Base-by-base conservation (phyloP, 2,329 filamentous ascomycete species). In the Sclerotinia trifoliorum region DNA sequence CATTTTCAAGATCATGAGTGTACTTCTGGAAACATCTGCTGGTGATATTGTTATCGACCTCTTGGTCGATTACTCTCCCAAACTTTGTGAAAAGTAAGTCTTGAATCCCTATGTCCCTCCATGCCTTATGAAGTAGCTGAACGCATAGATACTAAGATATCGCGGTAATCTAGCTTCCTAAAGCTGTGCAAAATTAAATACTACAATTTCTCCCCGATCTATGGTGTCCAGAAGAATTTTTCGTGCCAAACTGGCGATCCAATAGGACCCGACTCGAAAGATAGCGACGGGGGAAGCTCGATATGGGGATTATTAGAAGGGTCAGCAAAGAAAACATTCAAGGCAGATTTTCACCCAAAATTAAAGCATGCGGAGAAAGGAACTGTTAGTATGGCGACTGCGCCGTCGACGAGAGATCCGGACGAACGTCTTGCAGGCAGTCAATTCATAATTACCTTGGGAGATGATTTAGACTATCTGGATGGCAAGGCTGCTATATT, bases 161-260 rank as follows among this genome's bases (percentile, higher is more conserved):
- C 76, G 74, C 74, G 69, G 73, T 76, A 74, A 76, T 78, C 71
- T 80, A 96, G 93, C 85, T 98, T 99, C 80, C 83, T 99, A 68
- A 98, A 99, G 85, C 91, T 99, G 75, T 97, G 95, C 87, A 98
- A 98, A 82, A 84, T 93, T 80, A 99, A 97, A 83, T 99, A 98
- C 82, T 99, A 97, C 88, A 98, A 98, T 83, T 98, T 96, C 79
- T 89, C 93, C 7, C 95, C 94, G 35, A 83, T 98, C 66, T 92
- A 97, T 81, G 93, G 90, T 73, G 87, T 99, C 49, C 95, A 97
- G 78, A 95, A 94, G 79, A 89, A 93, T 80, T 98, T 97, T 80
- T 96, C 94, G 70, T 97, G 97, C 80, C 94, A 98, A 80, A 96
- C 92, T 44, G 94, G 94, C 78, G 95, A 98, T 77, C 94, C 94